Evolutionary conservation across 805 yeast genomes (phyloP).

Genomic region (Ogataea glucozyma): DNA sequence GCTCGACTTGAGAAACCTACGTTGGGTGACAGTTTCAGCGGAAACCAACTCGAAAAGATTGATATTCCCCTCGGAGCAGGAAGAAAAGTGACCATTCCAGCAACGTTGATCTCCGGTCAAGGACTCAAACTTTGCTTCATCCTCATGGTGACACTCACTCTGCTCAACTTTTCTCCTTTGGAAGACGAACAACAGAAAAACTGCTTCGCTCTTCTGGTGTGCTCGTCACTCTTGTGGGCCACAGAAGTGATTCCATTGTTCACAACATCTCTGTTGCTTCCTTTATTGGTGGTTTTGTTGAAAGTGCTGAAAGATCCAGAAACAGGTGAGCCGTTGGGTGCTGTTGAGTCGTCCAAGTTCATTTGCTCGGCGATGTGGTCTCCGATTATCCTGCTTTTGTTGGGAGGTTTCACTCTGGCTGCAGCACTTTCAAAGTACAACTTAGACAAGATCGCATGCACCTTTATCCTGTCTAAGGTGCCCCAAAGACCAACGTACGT

Average conservation of each 20-base stretch:
- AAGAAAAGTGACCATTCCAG: conserved; percentile 34
- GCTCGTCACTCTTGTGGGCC: conserved; percentile 91
- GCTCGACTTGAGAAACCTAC: conserved; percentile 45
- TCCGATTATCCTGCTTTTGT: conserved; percentile 81
- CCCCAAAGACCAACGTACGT: conserved; percentile 84
- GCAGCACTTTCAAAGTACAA: conserved; percentile 92
- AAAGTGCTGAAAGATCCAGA: conserved; percentile 63
- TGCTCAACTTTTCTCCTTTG: conserved; percentile 58
- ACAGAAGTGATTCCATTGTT: conserved; percentile 92
- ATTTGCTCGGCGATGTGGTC: conserved; percentile 93
- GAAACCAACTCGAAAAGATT: conserved; percentile 21
- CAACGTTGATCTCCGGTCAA: conserved; percentile 39
- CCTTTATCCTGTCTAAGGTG: conserved; percentile 75
- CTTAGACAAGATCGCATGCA: conserved; percentile 82
- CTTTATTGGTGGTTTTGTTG: conserved; percentile 73
- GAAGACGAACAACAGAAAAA: conserved; percentile 63
- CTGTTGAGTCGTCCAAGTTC: conserved; percentile 72
- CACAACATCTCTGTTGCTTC: conserved; percentile 83
- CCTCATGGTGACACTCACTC: conserved; percentile 45
- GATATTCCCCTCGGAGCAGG: conserved; percentile 33
- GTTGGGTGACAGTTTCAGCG: conserved; percentile 25
- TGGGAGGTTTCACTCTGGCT: conserved; percentile 95
- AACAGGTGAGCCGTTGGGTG: conserved; percentile 51
- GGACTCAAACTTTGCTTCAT: conserved; percentile 50
- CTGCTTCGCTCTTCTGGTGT: conserved; percentile 80